Conservation (phyloP, 2,329 filamentous ascomycete genomes). For the Xylaria arbuscula region DNA sequence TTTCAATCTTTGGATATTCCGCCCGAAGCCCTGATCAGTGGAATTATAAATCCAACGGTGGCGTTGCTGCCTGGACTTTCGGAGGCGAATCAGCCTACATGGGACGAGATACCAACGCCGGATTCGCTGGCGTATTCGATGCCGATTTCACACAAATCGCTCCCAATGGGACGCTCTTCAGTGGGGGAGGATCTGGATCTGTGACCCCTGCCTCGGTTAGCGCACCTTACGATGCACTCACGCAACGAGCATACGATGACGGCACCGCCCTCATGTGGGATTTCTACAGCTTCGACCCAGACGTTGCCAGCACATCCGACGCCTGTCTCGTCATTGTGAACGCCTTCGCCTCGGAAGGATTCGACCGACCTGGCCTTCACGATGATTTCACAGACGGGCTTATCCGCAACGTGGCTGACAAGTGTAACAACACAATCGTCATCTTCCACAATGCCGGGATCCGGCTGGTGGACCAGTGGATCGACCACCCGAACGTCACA, state of each 20-base stretch:
- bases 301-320: slow-evolving; percentile 63
- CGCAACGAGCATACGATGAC: slow-evolving; percentile 63
- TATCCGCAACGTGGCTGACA: slow-evolving; percentile 66
- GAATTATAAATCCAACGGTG: slow-evolving; percentile 55
- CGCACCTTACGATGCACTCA: slow-evolving; percentile 66
- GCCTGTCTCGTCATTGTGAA: slow-evolving; percentile 77
- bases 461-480: slow-evolving; percentile 69
- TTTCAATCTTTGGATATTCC: slow-evolving; percentile 73
- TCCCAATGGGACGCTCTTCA: slow-evolving; percentile 59
- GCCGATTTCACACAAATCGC: slow-evolving; percentile 55
- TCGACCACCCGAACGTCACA: slow-evolving; percentile 72
- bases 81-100: slow-evolving; percentile 55
- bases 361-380: slow-evolving; percentile 68
- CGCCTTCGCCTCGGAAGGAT: slow-evolving; percentile 78
- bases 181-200: slow-evolving; percentile 62
- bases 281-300: slow-evolving; percentile 60
- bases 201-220: slow-evolving; percentile 60
- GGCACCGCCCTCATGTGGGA: slow-evolving; percentile 70
- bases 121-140: slow-evolving; percentile 49
- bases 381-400: slow-evolving; percentile 74
- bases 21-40: slow-evolving; percentile 58
- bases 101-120: slow-evolving; percentile 45
- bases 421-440: slow-evolving; percentile 72
- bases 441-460: slow-evolving; percentile 73
- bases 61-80: slow-evolving; percentile 53